These are phyloP conservation scores for Malassezia nana DNA, from an alignment of 1,284 basidiomycete genomes.

Conservation along the genomic window DNA sequence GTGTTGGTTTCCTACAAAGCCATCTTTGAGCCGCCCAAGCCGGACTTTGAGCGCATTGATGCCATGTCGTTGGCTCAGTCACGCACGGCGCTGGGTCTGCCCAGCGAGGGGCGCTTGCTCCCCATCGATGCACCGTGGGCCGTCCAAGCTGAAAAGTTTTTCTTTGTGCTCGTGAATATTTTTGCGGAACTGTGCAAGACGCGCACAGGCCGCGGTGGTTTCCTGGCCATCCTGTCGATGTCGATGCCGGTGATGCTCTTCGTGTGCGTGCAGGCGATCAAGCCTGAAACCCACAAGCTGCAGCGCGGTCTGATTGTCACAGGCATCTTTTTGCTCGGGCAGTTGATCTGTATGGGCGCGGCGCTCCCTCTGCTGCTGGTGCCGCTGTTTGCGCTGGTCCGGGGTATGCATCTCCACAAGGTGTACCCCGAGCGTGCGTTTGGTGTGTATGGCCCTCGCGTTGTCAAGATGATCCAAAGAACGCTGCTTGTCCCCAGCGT, in stretches of 20 bases:
- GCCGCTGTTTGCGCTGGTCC: conserved; percentile 6
- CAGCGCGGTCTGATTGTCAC: conserved; percentile 10
- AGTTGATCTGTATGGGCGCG: conserved; percentile 16
- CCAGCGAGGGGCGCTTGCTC: not conserved
- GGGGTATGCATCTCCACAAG: conserved; percentile 1
- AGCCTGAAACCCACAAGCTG: conserved; percentile 1
- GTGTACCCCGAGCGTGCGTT: conserved; percentile 11
- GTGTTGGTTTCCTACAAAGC: conserved; percentile 5
- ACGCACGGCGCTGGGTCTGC: conserved; percentile 1
- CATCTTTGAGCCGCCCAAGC: conserved; percentile 5
- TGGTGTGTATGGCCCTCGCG: not conserved
- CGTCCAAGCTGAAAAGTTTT: not conserved
- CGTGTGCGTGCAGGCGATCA: conserved; percentile 6
- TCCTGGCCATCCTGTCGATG: conserved; percentile 11
- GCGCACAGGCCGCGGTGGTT: conserved; percentile 3
- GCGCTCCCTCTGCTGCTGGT: conserved; percentile 13
- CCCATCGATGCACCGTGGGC: not conserved
- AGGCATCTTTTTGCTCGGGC: conserved; percentile 5
- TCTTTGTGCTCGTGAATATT: conserved; percentile 4
- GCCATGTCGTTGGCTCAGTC: not conserved
- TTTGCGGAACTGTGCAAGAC: conserved; percentile 5
- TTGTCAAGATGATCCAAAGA: not conserved
- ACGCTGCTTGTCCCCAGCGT: not conserved
- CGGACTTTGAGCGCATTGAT: not conserved
- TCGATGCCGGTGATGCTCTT: not conserved